Evolutionary conservation across 768 basidiomycete species (phyloP), one percentile per base, ranked within the genome.

Genomic region (Phaffia australis): DNA sequence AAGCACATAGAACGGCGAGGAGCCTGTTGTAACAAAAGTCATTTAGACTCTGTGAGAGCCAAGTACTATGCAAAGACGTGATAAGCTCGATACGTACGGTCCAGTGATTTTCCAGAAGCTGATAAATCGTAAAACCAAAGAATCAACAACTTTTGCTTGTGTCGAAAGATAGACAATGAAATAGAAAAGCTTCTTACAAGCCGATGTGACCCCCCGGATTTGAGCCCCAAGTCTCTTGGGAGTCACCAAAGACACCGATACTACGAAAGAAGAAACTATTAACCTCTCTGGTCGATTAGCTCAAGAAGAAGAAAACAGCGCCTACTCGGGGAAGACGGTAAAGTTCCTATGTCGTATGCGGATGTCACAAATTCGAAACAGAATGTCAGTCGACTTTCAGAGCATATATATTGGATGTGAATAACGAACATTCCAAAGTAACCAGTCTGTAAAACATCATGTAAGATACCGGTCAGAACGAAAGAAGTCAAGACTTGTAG

Each of bases 41-140:
- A 14, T 25, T 15, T n/a, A 35, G 15, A 51, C 32, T 18, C 47
- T 18, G 60, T 30, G 23, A 21, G 48, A 16, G 23, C 18, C n/a
- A 15, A 23, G 30, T 16, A 23, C 16, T 8, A 18, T 16, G 16
- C 0, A 35, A 61, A 32, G 23, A 18, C 23, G 25, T 49, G 25
- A 60, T 14, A 49, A 49, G 42, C 47, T 48, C 5, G 18, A 19
- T 11, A 60, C 50, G 21, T 49, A 46, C 19, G 58, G 30, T 5
- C 63, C 56, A 11, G 57, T 60, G 48, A 56, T 56, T 49, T 56
- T 51, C 56, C 56, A 65, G 64, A 65, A 51, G 64, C 35, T 42
- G 11, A 42, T 42, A 42, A 5, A 42, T 42, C 11, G 35, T 42
- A 11, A 42, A 4, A 11, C 4, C 4, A 42, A 42, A 42, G 11